Base-by-base conservation (phyloP, 768 basidiomycete genomes). In the Trametes cinnabarina region DNA sequence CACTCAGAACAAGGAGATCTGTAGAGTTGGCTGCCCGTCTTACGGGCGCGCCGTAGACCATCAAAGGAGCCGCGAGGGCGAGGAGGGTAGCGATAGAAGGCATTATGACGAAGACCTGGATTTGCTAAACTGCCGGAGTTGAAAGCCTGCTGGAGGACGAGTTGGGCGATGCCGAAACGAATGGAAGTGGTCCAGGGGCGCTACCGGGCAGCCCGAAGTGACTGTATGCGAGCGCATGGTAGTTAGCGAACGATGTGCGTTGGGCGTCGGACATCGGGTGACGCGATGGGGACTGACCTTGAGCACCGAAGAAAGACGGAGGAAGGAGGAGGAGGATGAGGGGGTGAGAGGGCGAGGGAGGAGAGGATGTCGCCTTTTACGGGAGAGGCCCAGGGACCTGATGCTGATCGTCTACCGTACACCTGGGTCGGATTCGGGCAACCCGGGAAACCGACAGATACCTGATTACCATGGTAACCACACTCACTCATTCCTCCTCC, bases 151-250 rank as follows among this genome's bases (percentile, higher is more conserved):
- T 65, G 62, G 65, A 65, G 58, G 60, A 58, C 57, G 55, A 63
- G 58, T 59, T 52, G 51, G 53, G 46, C 55, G 47, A 49, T 46
- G 55, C 51, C 51, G 61, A 58, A 63, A 64, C 51, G 65, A 66
- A 65, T 60, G 63, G 66, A 70, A 63, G 63, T 63, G 65, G 72
- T 75, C 76, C 74, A 80, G 76, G 81, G 82, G 81, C 79, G 86
- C 87, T 74, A 78, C 86, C 84, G 76, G 85, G 86, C 86, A 82
- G 79, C 85, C 86, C 81, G 78, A 70, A 82, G 72, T 75, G 78
- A 76, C 71, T 74, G 69, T 74, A 74, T 50, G 48, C 61, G 39
- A 51, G 55, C 42, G 51, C 32, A 9, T 48, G 30, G 48, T 39
- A 37, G 43, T 32, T 17, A 48, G 47, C 46, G 46, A 43, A 51